Base-by-base conservation (phyloP, 1,284 basidiomycete genomes). In the Xerocomus minutiporus region DNA sequence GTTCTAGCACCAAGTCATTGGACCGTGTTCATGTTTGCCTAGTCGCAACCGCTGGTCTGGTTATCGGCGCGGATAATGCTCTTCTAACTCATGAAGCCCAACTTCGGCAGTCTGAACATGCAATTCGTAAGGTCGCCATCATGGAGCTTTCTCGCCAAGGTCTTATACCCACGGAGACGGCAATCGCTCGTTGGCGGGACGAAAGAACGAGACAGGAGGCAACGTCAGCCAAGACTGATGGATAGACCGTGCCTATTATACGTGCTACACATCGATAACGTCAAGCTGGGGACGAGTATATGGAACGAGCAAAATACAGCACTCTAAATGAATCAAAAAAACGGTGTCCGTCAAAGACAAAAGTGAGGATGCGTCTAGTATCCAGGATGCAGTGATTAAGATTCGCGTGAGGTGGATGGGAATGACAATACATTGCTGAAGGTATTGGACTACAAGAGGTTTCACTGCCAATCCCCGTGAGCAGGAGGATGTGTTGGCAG, bases 141-240 rank as follows among this genome's bases (percentile, higher is more conserved):
- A 73, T 86, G 39, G 88, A 90, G 50, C 78, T 94, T 50, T 83
- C 85, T 12, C 77, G 80, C 36, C 78, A 80, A 56, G 91, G 91
- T 17, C 75, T 89, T 45, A 80, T 93, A 53, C 82, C 84, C 5
- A 92, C 90, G 8, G 91, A 94, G 69, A 82, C 84, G 9, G 90
- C 89, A 62, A 93, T 93, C 44, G 75, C 82, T 38, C 84, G 82
- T 65, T 94, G 91, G 91, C 85, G 81, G 64, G 78, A 75, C 20
- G 73, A 72, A 56, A 68, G 65, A 59, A 73, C 50, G 34, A 61
- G 44, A 43, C 53, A 54, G 28, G 59, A 59, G 35, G 43, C 43
- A 44, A 44, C 41, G 8, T 44, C 44, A 9, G 48, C 34, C 46
- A 43, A 54, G 23, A 43, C 29, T 40, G 50, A 39, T 46, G 34